Percentiles rank a stretch among this genome's conserved stretches.
These are phyloP conservation scores for Amanita pseudoporphyria DNA, from an alignment of 768 basidiomycete species.

Conservation along the genomic window DNA sequence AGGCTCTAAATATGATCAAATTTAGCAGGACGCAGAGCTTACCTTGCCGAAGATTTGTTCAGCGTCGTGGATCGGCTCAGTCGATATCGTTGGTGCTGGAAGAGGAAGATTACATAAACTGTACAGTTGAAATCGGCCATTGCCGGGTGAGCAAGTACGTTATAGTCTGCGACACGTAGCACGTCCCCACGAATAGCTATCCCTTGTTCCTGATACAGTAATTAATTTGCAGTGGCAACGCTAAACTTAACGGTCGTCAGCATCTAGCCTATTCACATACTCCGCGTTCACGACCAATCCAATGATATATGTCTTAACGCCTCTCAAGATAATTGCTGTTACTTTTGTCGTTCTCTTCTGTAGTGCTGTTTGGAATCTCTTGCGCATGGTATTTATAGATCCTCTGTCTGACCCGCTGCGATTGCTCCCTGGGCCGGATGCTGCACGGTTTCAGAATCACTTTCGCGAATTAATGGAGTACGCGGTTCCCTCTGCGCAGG, in stretches of 20 bases:
- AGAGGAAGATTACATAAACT: conserved; percentile 9
- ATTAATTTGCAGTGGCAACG: background rate
- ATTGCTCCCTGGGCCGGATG: conserved; percentile 38
- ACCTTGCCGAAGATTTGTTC: background rate
- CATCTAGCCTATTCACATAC: too few species aligned
- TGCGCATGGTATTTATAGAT: conserved; percentile 32
- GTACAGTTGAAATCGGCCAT: conserved; percentile 4
- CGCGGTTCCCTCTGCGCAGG: conserved; percentile 12
- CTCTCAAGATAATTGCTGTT: conserved; percentile 19
- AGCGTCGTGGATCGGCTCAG: background rate
- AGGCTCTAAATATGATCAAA: background rate
- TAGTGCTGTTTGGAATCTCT: conserved; percentile 28
- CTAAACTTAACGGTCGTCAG: background rate
- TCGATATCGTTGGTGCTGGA: background rate
- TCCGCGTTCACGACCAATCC: too few species aligned
- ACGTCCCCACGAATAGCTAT: too few species aligned
- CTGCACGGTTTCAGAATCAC: conserved; percentile 31
- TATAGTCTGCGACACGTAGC: too few species aligned
- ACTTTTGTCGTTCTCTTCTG: conserved; percentile 23
- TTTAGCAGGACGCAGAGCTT: background rate
- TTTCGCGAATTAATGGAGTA: conserved; percentile 37
- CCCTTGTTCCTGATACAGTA: background rate
- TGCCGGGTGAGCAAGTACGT: too few species aligned
- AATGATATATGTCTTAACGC: background rate
- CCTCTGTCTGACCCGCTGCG: conserved; percentile 39